Evolutionary conservation across 1,284 basidiomycete genomes (phyloP).

Genomic region (Heterobasidion parviporum): DNA sequence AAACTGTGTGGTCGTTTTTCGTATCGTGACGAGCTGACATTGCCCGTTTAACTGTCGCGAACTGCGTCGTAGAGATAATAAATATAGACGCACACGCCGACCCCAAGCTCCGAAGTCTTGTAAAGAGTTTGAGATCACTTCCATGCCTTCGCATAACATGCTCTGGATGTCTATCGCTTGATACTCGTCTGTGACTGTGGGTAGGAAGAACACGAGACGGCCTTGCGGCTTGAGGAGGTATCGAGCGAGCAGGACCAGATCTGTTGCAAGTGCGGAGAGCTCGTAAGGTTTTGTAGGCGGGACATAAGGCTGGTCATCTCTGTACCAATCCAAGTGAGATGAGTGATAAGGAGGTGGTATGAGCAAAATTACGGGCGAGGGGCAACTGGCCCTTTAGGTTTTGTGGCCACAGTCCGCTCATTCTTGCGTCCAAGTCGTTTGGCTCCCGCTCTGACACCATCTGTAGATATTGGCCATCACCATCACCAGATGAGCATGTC

Average conservation of each 20-base stretch:
- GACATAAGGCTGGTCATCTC: conserved; percentile 62
- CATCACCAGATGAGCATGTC: background rate
- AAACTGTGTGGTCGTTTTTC: conserved; percentile 49
- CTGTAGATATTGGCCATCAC: conserved; percentile 27
- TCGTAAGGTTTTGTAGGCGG: conserved; percentile 92
- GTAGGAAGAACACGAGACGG: conserved; percentile 91
- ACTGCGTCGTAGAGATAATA: background rate
- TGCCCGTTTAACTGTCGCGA: no score
- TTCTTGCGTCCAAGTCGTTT: conserved; percentile 83
- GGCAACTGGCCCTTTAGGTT: background rate
- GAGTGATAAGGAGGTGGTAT: background rate
- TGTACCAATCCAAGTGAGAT: conserved; percentile 9
- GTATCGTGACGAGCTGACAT: conserved; percentile 79
- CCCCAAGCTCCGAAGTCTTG: conserved; percentile 98
- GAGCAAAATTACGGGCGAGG: conserved; percentile 16
- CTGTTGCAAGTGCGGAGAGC: conserved; percentile 74
- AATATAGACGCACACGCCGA: conserved; percentile 56
- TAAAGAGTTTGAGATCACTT: conserved; percentile 79
- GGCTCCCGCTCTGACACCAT: conserved; percentile 94
- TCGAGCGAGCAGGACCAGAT: conserved; percentile 79
- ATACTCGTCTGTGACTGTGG: conserved; percentile 88
- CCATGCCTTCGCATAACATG: conserved; percentile 80
- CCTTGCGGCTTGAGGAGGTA: conserved; percentile 83
- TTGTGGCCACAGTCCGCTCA: conserved; percentile 24
- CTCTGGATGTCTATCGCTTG: conserved; percentile 75